Evolutionary conservation across 805 yeast genomes (phyloP), one percentile per base, ranked within the genome.

Genomic region (Pichia cephalocereana): DNA sequence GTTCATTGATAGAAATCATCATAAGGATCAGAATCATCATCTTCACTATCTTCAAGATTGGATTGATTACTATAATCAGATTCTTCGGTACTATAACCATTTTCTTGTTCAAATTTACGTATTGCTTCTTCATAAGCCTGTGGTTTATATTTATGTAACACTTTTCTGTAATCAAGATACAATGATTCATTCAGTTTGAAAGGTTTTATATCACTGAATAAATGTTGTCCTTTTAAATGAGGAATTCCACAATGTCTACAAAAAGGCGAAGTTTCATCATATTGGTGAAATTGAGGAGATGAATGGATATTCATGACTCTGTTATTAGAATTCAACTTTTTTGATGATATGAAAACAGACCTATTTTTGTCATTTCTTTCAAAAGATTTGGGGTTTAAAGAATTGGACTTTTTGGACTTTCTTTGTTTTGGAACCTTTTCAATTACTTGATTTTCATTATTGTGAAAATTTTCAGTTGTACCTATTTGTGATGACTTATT

Each of bases 171-270:
- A 2, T 14, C 7, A 17, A 12, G 8, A 18, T 41, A 41, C 8
- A 23, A 10, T 6, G 4, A 6, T 10, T 30, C n/a, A 17, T 7
- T 18, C 6, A 41, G 7, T 6, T 18, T 8, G 8, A 37, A 27
- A 11, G 43, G 43, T 17, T 41, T 26, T 1, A 17, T 15, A 6
- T 41, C 37, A 18, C 15, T 30, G 14, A 41, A 41, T 11, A 30
- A n/a, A 41, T 41, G 43, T 30, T 19, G 23, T 9, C 27, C 23
- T 41, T 41, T 41, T 14, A 5, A n/a, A 28, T 41, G 43, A 8
- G 43, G 43, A 30, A 41, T 41, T 14, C 43, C 43, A 17, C 43
- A 41, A 41, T 41, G 43, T n/a, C 30, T 41, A 30, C 43, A 41
- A 11, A 41, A 41, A 4, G 43, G 43, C 4, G 34, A n/a, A 1